Evolutionary conservation across 257 asterid species (phyloP).

Genomic region (Nicotiana sylvestris): DNA sequence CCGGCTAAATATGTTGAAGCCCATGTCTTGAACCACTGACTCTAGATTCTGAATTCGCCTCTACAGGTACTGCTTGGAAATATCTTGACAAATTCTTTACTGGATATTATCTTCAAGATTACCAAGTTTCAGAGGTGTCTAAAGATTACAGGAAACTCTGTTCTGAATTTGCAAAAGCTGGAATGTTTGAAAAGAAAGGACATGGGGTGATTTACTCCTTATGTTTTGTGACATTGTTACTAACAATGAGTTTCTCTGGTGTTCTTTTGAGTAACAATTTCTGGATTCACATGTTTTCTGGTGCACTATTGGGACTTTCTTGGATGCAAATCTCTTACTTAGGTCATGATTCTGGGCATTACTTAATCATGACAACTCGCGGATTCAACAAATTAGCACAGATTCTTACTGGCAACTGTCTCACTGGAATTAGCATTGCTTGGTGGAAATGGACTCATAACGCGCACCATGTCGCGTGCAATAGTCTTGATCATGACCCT

Average conservation of each 20-base stretch:
- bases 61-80: constrained; percentile 39
- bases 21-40: neutral
- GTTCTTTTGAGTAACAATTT: constrained; percentile 22
- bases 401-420: constrained; percentile 73
- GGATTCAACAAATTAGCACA: constrained; percentile 59
- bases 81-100: constrained; percentile 35
- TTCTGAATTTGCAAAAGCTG: constrained; percentile 31
- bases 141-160: constrained; percentile 34
- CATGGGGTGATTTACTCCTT: constrained; percentile 37
- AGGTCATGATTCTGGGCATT: constrained; percentile 96
- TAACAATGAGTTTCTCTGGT: constrained; percentile 24
- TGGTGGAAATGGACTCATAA: constrained; percentile 99
- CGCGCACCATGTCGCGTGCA: constrained; percentile 77
- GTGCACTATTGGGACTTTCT: constrained; percentile 31
- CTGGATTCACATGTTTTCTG: constrained; percentile 34
- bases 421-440: constrained; percentile 94
- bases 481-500: constrained; percentile 86
- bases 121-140: constrained; percentile 39
- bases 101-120: constrained; percentile 35
- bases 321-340: constrained; percentile 57
- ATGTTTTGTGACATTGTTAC: constrained; percentile 12
- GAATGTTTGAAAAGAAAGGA: constrained; percentile 43
- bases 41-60: constrained; percentile 19
- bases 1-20: too few species aligned
- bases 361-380: constrained; percentile 49